Evolutionary conservation across 148 eudicot species (phyloP), one percentile per base, ranked within the genome.

Genomic region (Bassia scoparia): DNA sequence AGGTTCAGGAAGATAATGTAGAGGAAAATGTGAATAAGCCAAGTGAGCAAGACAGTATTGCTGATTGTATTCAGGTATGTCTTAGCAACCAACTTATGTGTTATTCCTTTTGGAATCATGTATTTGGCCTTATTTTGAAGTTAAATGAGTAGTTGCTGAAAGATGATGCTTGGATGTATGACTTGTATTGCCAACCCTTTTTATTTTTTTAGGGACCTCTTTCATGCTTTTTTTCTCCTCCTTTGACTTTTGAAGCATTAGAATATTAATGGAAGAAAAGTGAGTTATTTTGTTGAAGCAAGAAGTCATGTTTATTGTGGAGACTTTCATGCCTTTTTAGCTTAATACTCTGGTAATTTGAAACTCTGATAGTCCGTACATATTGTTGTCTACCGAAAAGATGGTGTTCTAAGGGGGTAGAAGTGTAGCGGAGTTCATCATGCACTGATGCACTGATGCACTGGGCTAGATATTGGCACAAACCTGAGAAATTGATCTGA

Each of bases 61-160:
- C 33, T 46, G 81, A 82, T 66, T 53, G 74, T 54, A n/a, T 72
- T 58, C 67, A 76, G 87, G 87, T 84, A 81, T 41, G 66, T 69
- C 70, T 53, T 21, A 29, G 34, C 48, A 37, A 58, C 34, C 48
- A 43, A 16, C 30, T 24, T 11, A 26, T 17, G 37, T 72, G 31
- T 62, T 15, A 55, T 68, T 23, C 58, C 23, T 30, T 48, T 56
- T 64, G 23, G 21, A 33, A 64, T 38, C 43, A 37, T 75, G 56
- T 44, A 37, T 9, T 62, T 76, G 66, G 72, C 0, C 9, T 34
- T 20, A 14, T 56, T 24, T 53, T 26, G 9, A 29, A n/a, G 61
- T 34, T 26, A 33, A 20, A 48, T 30, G 56, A 61, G 69, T 70
- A 59, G 66, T 75, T 68, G 58, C 15, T 30, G 3, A 30, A 27